Conservation (phyloP, 2,329 filamentous ascomycete species). For the Aureobasidium lini region DNA sequence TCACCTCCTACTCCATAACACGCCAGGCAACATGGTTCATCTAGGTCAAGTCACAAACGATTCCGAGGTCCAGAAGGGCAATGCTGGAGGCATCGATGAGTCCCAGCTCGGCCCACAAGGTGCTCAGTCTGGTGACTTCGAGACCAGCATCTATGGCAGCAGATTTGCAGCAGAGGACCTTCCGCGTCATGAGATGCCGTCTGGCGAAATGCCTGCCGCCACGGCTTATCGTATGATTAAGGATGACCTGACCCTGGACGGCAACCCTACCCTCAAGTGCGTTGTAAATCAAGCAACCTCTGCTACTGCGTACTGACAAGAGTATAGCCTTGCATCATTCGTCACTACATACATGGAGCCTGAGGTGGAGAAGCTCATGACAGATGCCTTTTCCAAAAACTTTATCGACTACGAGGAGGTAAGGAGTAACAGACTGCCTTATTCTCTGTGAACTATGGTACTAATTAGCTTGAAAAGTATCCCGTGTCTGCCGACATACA, state of each 20-base stretch:
- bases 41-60: conserved; percentile 26
- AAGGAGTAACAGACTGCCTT: conserved; percentile 18
- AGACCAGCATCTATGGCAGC: conserved; percentile 80
- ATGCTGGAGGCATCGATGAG: conserved; percentile 39
- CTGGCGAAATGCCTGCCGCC: conserved; percentile 81
- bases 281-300: conserved; percentile 19
- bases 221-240: conserved; percentile 97
- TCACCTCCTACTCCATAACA: background rate
- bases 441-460: conserved; percentile 25
- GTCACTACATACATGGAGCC: conserved; percentile 98
- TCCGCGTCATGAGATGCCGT: conserved; percentile 78
- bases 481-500: conserved; percentile 52
- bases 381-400: conserved; percentile 86
- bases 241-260: conserved; percentile 85
- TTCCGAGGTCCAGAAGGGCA: conserved; percentile 28
- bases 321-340: conserved; percentile 71
- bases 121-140: conserved; percentile 48
- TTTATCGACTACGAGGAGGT: conserved; percentile 53
- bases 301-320: background rate
- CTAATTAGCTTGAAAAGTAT: conserved; percentile 23
- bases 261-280: conserved; percentile 79
- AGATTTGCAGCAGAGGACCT: conserved; percentile 74
- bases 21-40: conserved; percentile 26
- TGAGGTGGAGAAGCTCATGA: conserved; percentile 92
- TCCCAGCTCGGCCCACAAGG: conserved; percentile 38